phyloP scores from a whole-genome alignment of 306 rosid species.

The Fagus sylvatica region DNA sequence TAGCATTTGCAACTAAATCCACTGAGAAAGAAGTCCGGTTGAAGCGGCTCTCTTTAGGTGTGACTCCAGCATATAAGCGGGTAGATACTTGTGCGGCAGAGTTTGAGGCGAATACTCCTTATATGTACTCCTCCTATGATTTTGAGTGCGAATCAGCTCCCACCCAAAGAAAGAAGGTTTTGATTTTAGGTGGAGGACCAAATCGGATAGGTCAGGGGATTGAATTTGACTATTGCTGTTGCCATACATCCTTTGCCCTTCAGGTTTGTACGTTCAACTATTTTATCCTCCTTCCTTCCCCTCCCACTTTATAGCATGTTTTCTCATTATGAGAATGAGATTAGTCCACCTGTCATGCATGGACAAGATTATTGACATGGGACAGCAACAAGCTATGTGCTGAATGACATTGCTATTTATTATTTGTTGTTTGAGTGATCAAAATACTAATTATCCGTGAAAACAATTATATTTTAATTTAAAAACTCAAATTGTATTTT shows the following conservation, averaged over 20 bases:
- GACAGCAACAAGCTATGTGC: neutral
- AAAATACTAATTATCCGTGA: neutral
- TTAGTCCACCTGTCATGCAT: neutral
- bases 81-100: conserved; percentile 99
- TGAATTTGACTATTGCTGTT: conserved; percentile 98
- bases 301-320: neutral
- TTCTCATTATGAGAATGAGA: neutral
- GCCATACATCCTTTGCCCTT: conserved; percentile 91
- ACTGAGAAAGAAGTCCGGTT: conserved; percentile 72
- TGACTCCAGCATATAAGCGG: conserved; percentile 79
- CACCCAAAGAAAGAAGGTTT: conserved; percentile 75
- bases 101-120: conserved; percentile 98
- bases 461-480: too few species aligned
- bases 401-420: neutral
- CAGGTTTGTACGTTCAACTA: conserved; percentile 53
- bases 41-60: conserved; percentile 68
- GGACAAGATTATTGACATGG: neutral
- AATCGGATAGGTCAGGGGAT: conserved; percentile 99
- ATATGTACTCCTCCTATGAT: conserved; percentile 98
- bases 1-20: conserved; percentile 88
- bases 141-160: conserved; percentile 95
- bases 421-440: neutral
- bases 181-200: conserved; percentile 97
- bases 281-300: conserved; percentile 6
- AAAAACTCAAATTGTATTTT: too few species aligned